Evolutionary conservation across 2,329 filamentous ascomycete species (phyloP).

Genomic region (Pleoardoris graminearum): DNA sequence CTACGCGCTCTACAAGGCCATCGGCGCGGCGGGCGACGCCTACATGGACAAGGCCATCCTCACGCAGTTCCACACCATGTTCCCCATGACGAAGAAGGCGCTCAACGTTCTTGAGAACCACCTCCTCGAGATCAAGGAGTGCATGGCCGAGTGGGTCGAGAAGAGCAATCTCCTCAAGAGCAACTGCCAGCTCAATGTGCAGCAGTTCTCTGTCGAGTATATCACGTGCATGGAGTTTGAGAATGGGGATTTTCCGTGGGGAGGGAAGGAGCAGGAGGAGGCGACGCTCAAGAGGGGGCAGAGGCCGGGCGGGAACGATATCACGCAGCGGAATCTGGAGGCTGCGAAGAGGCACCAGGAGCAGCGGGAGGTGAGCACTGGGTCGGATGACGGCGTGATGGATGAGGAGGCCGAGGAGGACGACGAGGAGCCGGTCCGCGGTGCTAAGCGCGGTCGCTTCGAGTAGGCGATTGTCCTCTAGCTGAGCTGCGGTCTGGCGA

Average conservation of each 20-base stretch:
- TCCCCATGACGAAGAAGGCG: conserved; percentile 51
- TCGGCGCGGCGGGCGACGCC: conserved; percentile 46
- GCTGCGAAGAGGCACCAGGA: conserved; percentile 18
- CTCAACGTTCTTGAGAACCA: conserved; percentile 48
- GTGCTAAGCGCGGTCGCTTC: conserved; percentile 8
- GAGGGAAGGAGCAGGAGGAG: conserved; percentile 13
- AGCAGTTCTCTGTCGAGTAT: conserved; percentile 45
- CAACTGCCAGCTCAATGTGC: conserved; percentile 46
- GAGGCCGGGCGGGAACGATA: conserved; percentile 34
- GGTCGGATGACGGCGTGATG: conserved; percentile 11
- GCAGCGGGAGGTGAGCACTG: conserved; percentile 11
- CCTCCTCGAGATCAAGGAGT: conserved; percentile 48
- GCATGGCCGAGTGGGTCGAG: conserved; percentile 47
- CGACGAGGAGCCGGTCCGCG: conserved; percentile 1
- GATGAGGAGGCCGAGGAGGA: conserved; percentile 16
- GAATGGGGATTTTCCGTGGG: conserved; percentile 49
- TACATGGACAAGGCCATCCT: conserved; percentile 50
- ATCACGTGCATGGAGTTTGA: conserved; percentile 51
- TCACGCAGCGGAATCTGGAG: conserved; percentile 29
- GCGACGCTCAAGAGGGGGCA: conserved; percentile 21
- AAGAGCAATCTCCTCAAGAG: conserved; percentile 46
- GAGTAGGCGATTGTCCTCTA: conserved; percentile 5
- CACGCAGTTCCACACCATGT: conserved; percentile 46
- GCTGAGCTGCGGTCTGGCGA: background rate
- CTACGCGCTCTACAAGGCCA: conserved; percentile 48